Evolutionary conservation across 129 eudicot species (phyloP).

Genomic region (Centaurea solstitialis): DNA sequence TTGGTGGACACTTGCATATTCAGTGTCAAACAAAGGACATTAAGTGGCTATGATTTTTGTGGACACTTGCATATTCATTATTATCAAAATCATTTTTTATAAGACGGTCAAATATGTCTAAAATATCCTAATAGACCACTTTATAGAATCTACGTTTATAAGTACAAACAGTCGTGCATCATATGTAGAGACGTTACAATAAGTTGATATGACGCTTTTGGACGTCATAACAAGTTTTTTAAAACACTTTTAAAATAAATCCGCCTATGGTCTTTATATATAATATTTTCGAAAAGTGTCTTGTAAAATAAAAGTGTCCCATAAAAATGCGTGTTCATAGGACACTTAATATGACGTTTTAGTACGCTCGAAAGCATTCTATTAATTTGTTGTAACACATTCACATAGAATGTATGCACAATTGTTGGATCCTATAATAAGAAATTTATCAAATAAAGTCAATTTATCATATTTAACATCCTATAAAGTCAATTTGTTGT

Average conservation of each 20-base stretch:
- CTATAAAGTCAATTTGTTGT: neutral
- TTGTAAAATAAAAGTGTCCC: too few relatives aligned
- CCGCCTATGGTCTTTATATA: neutral
- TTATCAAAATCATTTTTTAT: neutral
- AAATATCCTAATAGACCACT: neutral
- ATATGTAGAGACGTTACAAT: too few relatives aligned
- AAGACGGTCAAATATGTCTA: neutral
- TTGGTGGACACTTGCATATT: neutral
- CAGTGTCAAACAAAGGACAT: too few relatives aligned
- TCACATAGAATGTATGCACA: neutral
- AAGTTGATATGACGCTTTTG: neutral
- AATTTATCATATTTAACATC: neutral
- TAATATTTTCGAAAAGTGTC: neutral
- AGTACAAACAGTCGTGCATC: neutral
- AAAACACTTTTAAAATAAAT: too few relatives aligned
- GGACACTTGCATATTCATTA: neutral
- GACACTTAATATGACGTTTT: neutral
- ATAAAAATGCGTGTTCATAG: too few relatives aligned
- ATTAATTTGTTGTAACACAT: neutral
- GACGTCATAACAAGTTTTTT: too few relatives aligned
- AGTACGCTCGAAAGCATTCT: neutral
- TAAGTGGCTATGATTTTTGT: neutral
- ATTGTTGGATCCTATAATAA: neutral
- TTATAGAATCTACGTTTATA: neutral
- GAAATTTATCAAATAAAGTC: too few relatives aligned